Base-by-base conservation (phyloP, 106 monocot genomes). In the Posidonia australis region DNA sequence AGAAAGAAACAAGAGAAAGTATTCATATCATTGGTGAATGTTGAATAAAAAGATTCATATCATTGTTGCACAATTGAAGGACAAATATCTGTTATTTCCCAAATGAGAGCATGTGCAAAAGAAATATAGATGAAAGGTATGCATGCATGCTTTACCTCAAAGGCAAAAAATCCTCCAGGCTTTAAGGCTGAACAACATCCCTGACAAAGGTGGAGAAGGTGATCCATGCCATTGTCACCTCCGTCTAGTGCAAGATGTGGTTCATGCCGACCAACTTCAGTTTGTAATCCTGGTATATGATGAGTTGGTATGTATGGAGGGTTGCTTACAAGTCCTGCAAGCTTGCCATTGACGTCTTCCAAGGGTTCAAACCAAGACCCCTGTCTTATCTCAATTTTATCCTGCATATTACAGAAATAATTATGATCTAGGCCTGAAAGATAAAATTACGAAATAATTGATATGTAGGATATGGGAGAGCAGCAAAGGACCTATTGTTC, bases 341-440 rank as follows among this genome's bases (percentile, higher is more conserved):
- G 77, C 30, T 80, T 82, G 26, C 94, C 94, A 65, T 76, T 69
- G 13, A 90, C 66, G 80, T 90, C 89, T 57, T 76, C 20, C 28
- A 94, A 61, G 19, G 89, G 86, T 48, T 94, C 79, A 78, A 94
- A 94, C 94, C 94, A 94, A 18, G 86, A 76, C 9, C 94, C 94
- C 21, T 78, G 80, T 57, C 86, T 86, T 69, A 94, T 72, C 69
- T 86, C 89, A 60, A 94, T 76, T 68, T 82, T 94, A 68, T 81
- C 85, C 85, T 90, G 66, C 21, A 66, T 36, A 20, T 52, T 3
- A n/a, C 13, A 51, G 18, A 67, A 54, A n/a, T 20, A 12, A 24
- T 21, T 13, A 59, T 59, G 22, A 71, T 18, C 12, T 9, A 48
- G 11, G 48, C 48, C 12, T 48, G 11, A 48, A 48, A 48, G 4